These are phyloP conservation scores for Pseudogymnoascus pannorum DNA, from an alignment of 2,329 filamentous ascomycete genomes.

Conservation along the genomic window DNA sequence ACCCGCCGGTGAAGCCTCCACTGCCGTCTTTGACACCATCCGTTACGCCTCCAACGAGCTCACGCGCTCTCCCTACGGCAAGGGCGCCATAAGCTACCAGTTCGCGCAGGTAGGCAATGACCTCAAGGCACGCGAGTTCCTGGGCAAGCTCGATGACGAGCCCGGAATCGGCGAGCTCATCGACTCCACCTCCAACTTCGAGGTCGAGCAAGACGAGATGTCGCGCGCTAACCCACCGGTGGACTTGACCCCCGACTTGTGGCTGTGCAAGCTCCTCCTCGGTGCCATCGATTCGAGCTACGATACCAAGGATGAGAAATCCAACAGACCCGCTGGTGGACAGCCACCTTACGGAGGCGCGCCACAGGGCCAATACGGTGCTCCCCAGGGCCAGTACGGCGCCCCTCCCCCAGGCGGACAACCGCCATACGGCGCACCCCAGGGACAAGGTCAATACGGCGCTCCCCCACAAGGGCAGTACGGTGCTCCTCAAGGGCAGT, in stretches of 20 bases:
- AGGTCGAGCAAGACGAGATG: conserved; percentile 62
- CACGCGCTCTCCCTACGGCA: conserved; percentile 42
- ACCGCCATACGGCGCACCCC: conserved; percentile 23
- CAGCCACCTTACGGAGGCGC: conserved; percentile 22
- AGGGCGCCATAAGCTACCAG: conserved; percentile 56
- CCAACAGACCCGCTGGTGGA: conserved; percentile 22
- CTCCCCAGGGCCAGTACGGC: conserved; percentile 28
- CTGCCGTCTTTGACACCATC: conserved; percentile 50
- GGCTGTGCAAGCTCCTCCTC: conserved; percentile 56
- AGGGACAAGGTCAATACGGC: conserved; percentile 24
- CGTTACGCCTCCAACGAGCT: conserved; percentile 45
- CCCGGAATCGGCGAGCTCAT: conserved; percentile 53
- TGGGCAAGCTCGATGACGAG: conserved; percentile 56
- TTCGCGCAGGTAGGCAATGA: conserved; percentile 66
- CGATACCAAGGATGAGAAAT: conserved; percentile 57
- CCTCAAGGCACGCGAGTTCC: conserved; percentile 54
- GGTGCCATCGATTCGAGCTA: conserved; percentile 60
- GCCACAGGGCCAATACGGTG: conserved; percentile 26
- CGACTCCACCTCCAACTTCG: conserved; percentile 63
- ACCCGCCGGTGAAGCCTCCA: conserved; percentile 53
- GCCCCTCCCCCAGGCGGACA: conserved; percentile 17
- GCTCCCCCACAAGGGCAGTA: conserved; percentile 28
- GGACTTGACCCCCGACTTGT: conserved; percentile 56
- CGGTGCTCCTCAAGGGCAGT: conserved; percentile 17
- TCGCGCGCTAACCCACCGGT: conserved; percentile 52